Conservation (phyloP, 2,329 filamentous ascomycete species). For the Bipolaris bicolor region DNA sequence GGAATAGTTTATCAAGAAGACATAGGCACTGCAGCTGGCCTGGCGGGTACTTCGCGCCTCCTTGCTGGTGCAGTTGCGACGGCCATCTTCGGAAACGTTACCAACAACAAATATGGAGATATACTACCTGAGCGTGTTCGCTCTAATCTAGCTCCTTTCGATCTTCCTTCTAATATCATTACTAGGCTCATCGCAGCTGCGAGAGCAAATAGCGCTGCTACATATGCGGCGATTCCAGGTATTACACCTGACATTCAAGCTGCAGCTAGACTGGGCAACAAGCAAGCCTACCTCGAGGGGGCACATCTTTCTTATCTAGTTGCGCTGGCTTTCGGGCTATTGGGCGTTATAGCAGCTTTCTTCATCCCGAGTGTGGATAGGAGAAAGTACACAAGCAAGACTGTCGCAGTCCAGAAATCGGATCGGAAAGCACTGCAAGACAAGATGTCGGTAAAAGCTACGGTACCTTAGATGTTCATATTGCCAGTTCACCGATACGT, state of each 20-base stretch:
- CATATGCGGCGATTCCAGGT: constrained; percentile 36
- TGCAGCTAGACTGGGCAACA: constrained; percentile 34
- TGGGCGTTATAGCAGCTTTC: constrained; percentile 35
- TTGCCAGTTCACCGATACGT: too few relatives aligned
- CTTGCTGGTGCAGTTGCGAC: constrained; percentile 39
- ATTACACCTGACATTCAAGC: constrained; percentile 37
- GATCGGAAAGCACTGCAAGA: constrained; percentile 32
- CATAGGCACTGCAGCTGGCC: constrained; percentile 40
- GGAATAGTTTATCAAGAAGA: constrained; percentile 41
- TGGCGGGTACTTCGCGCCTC: constrained; percentile 37
- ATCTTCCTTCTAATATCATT: constrained; percentile 21
- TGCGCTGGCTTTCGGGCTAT: constrained; percentile 39
- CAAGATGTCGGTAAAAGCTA: constrained; percentile 20
- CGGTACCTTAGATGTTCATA: not conserved
- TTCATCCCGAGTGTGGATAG: constrained; percentile 37
- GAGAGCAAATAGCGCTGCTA: constrained; percentile 31
- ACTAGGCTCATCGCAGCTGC: constrained; percentile 32
- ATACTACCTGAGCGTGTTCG: constrained; percentile 23
- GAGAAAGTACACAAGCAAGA: constrained; percentile 38
- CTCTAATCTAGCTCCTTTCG: constrained; percentile 24
- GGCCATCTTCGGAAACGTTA: constrained; percentile 37
- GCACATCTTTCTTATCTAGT: constrained; percentile 39
- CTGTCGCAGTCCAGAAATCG: constrained; percentile 35
- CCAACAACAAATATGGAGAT: constrained; percentile 36
- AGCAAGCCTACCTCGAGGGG: constrained; percentile 36